phyloP scores from a whole-genome alignment of 139 green algal species.

The Chlamydomonas applanata region DNA sequence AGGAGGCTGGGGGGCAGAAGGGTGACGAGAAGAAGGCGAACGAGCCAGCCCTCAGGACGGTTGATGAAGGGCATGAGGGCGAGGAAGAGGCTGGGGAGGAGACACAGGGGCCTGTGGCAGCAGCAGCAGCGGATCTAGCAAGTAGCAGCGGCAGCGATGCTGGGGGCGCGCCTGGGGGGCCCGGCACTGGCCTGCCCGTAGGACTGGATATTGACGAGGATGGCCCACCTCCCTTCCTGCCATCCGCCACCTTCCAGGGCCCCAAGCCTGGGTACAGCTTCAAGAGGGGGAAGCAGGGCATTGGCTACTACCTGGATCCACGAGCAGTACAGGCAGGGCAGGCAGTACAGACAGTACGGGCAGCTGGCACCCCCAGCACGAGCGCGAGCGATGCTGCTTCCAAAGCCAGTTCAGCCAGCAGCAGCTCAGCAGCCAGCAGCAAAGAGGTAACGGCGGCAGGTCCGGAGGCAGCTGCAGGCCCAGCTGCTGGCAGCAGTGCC shows the following conservation, averaged over 20 bases:
- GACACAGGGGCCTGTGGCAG: background rate
- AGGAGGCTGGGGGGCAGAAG: background rate
- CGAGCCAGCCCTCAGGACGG: background rate
- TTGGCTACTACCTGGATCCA: conserved; percentile 10
- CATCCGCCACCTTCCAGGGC: conserved; percentile 1
- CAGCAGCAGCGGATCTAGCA: background rate
- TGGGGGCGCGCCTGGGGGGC: background rate
- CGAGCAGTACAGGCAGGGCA: too few relatives aligned
- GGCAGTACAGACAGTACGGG: too few relatives aligned
- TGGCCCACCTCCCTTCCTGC: background rate
- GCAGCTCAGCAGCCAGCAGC: background rate
- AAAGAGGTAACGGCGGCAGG: background rate
- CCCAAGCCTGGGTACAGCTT: conserved; percentile 2
- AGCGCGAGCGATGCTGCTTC: background rate
- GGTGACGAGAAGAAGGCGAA: background rate
- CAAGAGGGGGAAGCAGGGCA: conserved; percentile 1
- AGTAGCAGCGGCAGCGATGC: too few relatives aligned
- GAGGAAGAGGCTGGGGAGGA: background rate
- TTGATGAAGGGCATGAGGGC: background rate
- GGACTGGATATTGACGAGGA: too few relatives aligned
- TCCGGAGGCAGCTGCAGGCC: conserved; percentile 8
- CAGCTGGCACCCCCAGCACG: background rate
- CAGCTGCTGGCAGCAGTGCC: background rate
- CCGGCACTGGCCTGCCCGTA: background rate
- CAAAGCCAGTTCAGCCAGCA: background rate